Percentiles rank a stretch among this genome's conserved stretches.
Conservation (phyloP, 306 rosid genomes). For the Phaseolus lunatus region DNA sequence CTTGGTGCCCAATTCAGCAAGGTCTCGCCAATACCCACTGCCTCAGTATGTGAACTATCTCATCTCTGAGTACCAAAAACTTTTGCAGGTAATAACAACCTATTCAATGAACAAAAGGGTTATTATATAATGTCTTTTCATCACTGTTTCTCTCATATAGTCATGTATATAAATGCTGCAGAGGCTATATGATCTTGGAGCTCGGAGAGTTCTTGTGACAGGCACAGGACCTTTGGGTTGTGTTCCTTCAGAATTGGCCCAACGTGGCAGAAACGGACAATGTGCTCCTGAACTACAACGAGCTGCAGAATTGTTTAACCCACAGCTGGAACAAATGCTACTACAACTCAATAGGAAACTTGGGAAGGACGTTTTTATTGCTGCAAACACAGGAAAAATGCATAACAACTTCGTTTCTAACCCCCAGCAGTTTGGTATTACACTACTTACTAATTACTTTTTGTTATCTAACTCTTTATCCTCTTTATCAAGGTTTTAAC, state of each 20-base stretch:
- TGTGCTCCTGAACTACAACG: conserved; percentile 64
- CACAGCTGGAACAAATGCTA: conserved; percentile 66
- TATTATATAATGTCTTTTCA: neutral
- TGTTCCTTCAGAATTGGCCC: conserved; percentile 81
- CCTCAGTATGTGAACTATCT: conserved; percentile 66
- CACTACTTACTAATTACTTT: neutral
- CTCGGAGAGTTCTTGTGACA: conserved; percentile 76
- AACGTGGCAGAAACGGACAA: conserved; percentile 59
- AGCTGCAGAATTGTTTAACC: conserved; percentile 69
- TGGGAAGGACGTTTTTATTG: conserved; percentile 64
- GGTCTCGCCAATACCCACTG: conserved; percentile 70
- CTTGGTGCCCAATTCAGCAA: conserved; percentile 70
- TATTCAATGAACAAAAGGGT: neutral
- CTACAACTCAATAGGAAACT: conserved; percentile 53
- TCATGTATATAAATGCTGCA: neutral
- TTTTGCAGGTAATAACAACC: conserved; percentile 54
- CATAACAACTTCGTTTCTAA: conserved; percentile 52
- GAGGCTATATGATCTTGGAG: conserved; percentile 65
- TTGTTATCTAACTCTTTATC: neutral
- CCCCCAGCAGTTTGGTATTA: conserved; percentile 63
- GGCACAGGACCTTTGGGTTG: conserved; percentile 90
- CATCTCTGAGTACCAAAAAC: conserved; percentile 65
- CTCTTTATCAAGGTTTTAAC: neutral
- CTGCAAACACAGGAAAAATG: conserved; percentile 59
- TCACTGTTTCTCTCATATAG: neutral